A percentile compares a stretch with the other conserved stretches of the same genome.
phyloP scores from a whole-genome alignment of 2,329 filamentous ascomycete species.

The Phialophora macrospora region DNA sequence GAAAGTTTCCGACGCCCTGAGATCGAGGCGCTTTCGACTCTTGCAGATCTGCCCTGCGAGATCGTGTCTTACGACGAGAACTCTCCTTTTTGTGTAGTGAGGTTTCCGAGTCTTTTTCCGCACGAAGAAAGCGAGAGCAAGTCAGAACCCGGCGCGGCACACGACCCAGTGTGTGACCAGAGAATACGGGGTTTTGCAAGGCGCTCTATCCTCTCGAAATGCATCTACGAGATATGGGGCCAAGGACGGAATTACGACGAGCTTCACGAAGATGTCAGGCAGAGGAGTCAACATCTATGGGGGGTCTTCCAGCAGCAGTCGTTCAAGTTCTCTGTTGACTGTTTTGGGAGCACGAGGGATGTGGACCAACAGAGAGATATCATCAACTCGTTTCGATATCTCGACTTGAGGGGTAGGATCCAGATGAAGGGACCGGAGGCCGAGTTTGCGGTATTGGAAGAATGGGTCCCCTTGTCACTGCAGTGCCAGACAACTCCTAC shows the following conservation, averaged over 20 bases:
- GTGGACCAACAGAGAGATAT: conserved; percentile 68
- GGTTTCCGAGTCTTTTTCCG: conserved; percentile 50
- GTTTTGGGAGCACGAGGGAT: conserved; percentile 75
- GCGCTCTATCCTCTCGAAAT: conserved; percentile 80
- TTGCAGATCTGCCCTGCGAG: conserved; percentile 68
- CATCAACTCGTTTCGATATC: conserved; percentile 80
- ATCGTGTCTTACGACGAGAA: conserved; percentile 75
- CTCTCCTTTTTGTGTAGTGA: conserved; percentile 83
- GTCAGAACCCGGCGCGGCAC: not conserved
- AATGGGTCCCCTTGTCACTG: conserved; percentile 73
- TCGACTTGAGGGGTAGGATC: conserved; percentile 79
- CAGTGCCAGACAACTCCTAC: conserved; percentile 66
- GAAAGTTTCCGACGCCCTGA: conserved; percentile 90
- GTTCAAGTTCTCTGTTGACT: conserved; percentile 85
- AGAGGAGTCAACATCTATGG: conserved; percentile 69
- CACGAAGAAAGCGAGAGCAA: not conserved
- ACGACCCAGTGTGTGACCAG: conserved; percentile 56
- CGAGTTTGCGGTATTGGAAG: conserved; percentile 80
- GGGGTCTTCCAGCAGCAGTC: conserved; percentile 64
- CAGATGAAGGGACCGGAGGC: conserved; percentile 73
- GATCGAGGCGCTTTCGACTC: conserved; percentile 72
- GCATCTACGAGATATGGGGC: conserved; percentile 90
- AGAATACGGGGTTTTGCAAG: conserved; percentile 70
- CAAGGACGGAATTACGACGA: conserved; percentile 65
- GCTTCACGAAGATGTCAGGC: conserved; percentile 69